Base-by-base conservation (phyloP, 345 rosid genomes). In the Eucalyptus erythrocorys region DNA sequence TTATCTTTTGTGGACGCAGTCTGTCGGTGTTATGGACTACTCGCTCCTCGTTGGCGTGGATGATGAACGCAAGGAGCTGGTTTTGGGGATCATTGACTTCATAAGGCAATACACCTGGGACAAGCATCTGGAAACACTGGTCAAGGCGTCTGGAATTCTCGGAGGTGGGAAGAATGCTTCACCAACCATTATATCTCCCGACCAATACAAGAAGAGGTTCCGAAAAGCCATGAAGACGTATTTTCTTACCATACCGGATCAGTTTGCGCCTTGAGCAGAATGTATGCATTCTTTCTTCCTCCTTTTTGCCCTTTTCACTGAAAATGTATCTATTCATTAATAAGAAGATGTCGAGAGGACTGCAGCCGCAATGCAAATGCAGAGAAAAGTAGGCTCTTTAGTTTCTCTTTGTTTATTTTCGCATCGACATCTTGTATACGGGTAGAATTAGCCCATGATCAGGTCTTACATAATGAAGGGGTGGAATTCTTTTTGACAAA, bases 31-130 rank as follows among this genome's bases (percentile, higher is more conserved):
- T 13, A 96, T 98, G 98, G 99, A 98, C 93, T 98, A 98, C 90
- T 98, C 99, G 2, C 91, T 98, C 92, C 94, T 98, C 59, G 99
- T 98, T 90, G 99, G 99, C 30, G 95, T 97, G 91, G 99, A 98
- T 22, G 93, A 94, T 21, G 99, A 96, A 91, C 92, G 94, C 48
- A 95, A 97, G 81, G 99, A 97, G 90, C 94, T 98, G 89, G 99
- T 98, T 64, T 85, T 98, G 82, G 99, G 99, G 59, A 98, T 98
- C 89, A 98, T 98, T 21, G 99, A 98, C 93, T 97, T 93, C 96
- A 94, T 97, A 96, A 94, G 99, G 93, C 99, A 98, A 87, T 98
- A 98, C 91, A 98, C 99, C 86, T 98, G 99, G 99, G 99, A 98
- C 92, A 98, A 98, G 93, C 99, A 98, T 61, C 92, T 98, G 89